Evolutionary conservation across 192 early-diverging fungal genomes (phyloP).

Genomic region (Coemansia sp.): DNA sequence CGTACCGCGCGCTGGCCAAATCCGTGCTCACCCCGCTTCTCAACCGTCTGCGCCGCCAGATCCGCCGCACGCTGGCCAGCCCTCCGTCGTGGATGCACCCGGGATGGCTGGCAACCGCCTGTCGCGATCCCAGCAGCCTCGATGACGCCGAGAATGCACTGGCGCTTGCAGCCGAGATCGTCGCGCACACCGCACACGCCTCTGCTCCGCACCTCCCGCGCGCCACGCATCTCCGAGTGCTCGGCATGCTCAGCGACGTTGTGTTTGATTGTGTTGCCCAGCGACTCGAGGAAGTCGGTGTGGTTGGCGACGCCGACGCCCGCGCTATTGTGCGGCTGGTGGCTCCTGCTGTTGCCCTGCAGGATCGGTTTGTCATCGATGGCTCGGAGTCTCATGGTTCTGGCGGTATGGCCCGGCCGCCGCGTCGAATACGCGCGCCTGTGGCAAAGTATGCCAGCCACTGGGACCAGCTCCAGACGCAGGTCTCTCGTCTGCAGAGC

Average conservation of each 20-base stretch:
- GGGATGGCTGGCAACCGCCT: conserved; percentile 8
- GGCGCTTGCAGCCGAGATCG: conserved; percentile 23
- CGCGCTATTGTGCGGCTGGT: conserved; percentile 30
- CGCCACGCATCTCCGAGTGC: conserved; percentile 18
- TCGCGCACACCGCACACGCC: conserved; percentile 19
- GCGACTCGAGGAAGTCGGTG: conserved; percentile 19
- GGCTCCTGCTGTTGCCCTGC: conserved; percentile 19
- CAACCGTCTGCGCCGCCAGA: conserved; percentile 9
- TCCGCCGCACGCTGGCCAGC: conserved; percentile 24
- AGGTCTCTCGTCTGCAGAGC: conserved; percentile 21
- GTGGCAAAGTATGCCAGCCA: conserved; percentile 25
- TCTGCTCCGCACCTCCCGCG: conserved; percentile 23
- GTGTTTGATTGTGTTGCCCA: conserved; percentile 15
- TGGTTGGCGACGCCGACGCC: conserved; percentile 20
- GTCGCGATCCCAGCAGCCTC: background rate
- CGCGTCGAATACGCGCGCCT: conserved; percentile 12
- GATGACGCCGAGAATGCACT: conserved; percentile 24
- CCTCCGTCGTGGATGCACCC: conserved; percentile 10
- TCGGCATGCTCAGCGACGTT: conserved; percentile 26
- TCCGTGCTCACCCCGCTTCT: conserved; percentile 26
- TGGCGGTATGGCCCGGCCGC: background rate
- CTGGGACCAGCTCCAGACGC: conserved; percentile 32
- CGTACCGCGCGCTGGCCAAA: conserved; percentile 35
- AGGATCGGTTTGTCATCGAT: conserved; percentile 16
- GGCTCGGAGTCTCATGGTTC: background rate